A percentile compares a stretch with the other conserved stretches of the same genome.
Conservation (phyloP, 2,329 filamentous ascomycete species). For the Monosporascus sp. region DNA sequence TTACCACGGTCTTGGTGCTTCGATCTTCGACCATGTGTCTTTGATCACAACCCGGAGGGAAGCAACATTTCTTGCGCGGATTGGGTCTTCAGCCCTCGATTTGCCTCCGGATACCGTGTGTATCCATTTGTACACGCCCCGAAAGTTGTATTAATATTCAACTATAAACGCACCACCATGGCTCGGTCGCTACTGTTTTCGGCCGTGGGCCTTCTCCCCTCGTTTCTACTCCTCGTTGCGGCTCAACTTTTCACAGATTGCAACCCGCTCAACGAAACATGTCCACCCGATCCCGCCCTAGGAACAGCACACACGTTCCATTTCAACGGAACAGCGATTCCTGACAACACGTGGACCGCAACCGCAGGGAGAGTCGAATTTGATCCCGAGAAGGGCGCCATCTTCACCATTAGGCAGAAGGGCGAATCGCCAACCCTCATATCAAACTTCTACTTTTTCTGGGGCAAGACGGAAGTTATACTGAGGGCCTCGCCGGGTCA, state of each 20-base stretch:
- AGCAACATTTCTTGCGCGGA: no score
- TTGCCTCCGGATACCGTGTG: not conserved
- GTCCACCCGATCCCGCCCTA: conserved; percentile 67
- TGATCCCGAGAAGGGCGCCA: conserved; percentile 55
- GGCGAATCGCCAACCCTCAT: conserved; percentile 75
- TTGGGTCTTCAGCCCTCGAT: not conserved
- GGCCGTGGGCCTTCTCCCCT: conserved; percentile 35
- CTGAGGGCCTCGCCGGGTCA: conserved; percentile 70
- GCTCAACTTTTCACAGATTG: conserved; percentile 77
- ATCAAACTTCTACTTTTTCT: conserved; percentile 81
- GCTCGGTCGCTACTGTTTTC: conserved; percentile 15
- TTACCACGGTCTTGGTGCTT: no score
- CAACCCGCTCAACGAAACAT: conserved; percentile 68
- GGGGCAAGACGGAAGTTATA: conserved; percentile 70
- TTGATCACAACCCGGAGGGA: no score
- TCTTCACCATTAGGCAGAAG: conserved; percentile 65
- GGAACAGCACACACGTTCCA: conserved; percentile 56
- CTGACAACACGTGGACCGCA: conserved; percentile 60
- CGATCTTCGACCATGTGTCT: no score
- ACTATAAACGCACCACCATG: conserved; percentile 7
- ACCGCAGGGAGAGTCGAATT: conserved; percentile 62
- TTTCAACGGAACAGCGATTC: conserved; percentile 56
- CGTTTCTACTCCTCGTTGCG: conserved; percentile 39
- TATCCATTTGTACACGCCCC: not conserved
- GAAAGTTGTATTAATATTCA: not conserved